phyloP scores from a whole-genome alignment of 2,329 filamentous ascomycete species.

The Beauveria pseudobassiana region DNA sequence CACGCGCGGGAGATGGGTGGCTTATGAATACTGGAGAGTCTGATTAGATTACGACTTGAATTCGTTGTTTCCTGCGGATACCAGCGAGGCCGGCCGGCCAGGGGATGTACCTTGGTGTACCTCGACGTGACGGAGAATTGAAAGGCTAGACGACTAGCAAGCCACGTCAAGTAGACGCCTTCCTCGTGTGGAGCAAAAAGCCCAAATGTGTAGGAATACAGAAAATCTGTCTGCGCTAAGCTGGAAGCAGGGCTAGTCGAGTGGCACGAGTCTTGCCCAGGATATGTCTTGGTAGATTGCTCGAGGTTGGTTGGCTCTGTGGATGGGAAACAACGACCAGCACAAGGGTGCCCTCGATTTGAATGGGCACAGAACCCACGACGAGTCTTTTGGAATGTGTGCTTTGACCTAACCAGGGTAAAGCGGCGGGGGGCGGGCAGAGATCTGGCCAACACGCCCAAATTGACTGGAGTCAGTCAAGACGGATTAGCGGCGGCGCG shows the following conservation, averaged over 20 bases:
- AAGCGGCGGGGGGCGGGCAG: not conserved
- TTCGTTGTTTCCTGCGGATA: not conserved
- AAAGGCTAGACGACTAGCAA: not conserved
- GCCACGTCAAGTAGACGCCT: slow-evolving; percentile 1
- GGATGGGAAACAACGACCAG: not conserved
- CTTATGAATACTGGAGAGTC: not conserved
- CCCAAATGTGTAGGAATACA: not conserved
- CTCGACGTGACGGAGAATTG: not conserved
- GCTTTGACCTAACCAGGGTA: not conserved
- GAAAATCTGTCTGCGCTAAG: not conserved
- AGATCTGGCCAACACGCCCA: slow-evolving; percentile 1
- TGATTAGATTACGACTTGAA: not conserved
- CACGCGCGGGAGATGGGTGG: not conserved
- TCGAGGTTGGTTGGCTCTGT: not conserved
- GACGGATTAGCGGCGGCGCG: not conserved
- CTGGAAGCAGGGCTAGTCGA: not conserved
- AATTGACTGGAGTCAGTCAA: not conserved
- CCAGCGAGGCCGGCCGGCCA: not conserved
- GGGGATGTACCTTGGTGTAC: not conserved
- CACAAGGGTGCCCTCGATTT: not conserved
- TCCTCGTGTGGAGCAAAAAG: not conserved
- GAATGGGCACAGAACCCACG: not conserved
- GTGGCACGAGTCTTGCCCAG: not conserved
- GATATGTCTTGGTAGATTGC: not conserved
- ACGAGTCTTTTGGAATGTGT: not conserved